phyloP scores from a whole-genome alignment of 192 early-diverging fungal species.

The Funneliformis mosseae region DNA sequence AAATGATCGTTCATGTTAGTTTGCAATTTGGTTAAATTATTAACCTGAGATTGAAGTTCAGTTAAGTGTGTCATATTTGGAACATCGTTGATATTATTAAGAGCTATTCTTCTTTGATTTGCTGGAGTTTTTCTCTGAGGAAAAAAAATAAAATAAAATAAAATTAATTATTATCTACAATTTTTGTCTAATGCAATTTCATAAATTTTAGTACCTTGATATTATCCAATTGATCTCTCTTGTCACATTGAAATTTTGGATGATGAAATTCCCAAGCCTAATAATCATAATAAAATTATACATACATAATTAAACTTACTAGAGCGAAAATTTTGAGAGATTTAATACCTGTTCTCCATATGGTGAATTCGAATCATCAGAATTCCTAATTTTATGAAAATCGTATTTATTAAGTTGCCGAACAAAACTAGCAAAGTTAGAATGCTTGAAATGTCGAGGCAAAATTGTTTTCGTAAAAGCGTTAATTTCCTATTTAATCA shows the following conservation, averaged over 20 bases:
- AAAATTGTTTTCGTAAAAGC: constrained; percentile 69
- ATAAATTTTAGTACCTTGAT: constrained; percentile 47
- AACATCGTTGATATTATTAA: neutral
- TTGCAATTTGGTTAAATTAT: constrained; percentile 45
- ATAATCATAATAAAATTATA: neutral
- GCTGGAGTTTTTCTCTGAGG: constrained; percentile 46
- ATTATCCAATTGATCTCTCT: constrained; percentile 55
- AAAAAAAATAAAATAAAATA: neutral
- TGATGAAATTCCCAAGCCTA: constrained; percentile 72
- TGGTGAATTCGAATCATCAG: constrained; percentile 46
- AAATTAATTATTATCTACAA: neutral
- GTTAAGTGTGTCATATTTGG: constrained; percentile 30
- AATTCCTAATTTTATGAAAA: constrained; percentile 72
- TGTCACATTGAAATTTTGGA: constrained; percentile 64
- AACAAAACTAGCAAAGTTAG: constrained; percentile 70
- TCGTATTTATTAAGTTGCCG: constrained; percentile 82
- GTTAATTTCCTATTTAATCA: constrained; percentile 55
- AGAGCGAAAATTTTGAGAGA: neutral
- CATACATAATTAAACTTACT: neutral
- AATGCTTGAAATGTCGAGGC: constrained; percentile 74
- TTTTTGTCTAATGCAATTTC: neutral
- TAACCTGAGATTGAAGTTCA: constrained; percentile 46
- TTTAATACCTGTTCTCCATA: constrained; percentile 59
- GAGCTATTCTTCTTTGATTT: constrained; percentile 25
- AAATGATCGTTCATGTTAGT: constrained; percentile 46